Conservation (phyloP, 176 grass and related monocot genomes). For the Oryza meridionalis region DNA sequence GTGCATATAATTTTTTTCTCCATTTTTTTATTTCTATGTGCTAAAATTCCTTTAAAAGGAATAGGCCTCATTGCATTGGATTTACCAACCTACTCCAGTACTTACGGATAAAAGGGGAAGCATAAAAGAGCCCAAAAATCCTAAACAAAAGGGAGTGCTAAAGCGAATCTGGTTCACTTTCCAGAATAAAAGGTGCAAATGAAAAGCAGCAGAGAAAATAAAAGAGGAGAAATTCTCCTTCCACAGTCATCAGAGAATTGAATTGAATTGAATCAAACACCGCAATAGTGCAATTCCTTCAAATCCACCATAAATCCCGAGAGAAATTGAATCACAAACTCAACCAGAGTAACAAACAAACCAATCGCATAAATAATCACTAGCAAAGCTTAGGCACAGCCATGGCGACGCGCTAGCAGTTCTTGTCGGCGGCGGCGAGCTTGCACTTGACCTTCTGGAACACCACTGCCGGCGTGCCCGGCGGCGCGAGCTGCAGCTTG, state of each 20-base stretch:
- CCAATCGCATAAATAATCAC: not conserved
- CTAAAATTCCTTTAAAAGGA: no score
- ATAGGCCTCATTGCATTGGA: no score
- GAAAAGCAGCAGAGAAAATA: no score
- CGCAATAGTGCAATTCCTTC: not conserved
- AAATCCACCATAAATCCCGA: not conserved
- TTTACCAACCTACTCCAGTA: not conserved
- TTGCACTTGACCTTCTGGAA: slow-evolving; percentile 33
- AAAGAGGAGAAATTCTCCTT: not conserved
- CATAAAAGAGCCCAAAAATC: not conserved
- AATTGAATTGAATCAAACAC: not conserved
- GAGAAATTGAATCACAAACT: not conserved
- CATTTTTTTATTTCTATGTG: no score
- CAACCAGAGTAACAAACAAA: not conserved
- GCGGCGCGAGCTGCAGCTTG: slow-evolving; percentile 36
- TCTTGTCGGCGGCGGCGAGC: not conserved
- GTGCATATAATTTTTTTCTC: no score
- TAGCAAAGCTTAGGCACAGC: not conserved
- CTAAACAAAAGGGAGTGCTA: not conserved
- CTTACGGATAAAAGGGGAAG: not conserved
- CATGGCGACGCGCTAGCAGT: slow-evolving; percentile 6
- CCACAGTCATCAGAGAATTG: not conserved
- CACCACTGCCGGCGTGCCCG: slow-evolving; percentile 14
- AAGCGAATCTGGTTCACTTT: not conserved
- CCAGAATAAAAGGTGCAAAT: not conserved